Conservation (phyloP, 1,284 basidiomycete species). For the Cutaneotrichosporon sp. region DNA sequence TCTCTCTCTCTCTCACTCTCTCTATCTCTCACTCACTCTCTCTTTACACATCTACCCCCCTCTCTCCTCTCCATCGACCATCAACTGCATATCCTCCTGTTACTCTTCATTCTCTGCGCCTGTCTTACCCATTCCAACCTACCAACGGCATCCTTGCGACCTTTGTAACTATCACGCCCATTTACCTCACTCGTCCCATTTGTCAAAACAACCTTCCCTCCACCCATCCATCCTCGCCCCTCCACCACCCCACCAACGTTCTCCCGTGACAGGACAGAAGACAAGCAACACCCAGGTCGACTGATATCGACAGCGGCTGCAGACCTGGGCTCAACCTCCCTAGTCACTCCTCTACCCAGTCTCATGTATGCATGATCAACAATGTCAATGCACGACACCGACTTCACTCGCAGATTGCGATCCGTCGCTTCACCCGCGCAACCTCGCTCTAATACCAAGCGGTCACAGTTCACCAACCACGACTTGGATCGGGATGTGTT, state of each 20-base stretch:
- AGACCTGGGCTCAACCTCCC: constrained; percentile 1
- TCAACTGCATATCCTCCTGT: not conserved
- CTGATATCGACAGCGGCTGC: not conserved
- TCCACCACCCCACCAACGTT: not conserved
- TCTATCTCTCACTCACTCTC: not conserved
- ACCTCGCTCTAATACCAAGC: constrained; percentile 16
- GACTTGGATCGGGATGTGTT: constrained; percentile 37
- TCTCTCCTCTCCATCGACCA: not conserved
- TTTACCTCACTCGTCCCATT: not conserved
- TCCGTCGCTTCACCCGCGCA: constrained; percentile 26
- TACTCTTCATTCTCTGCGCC: not conserved
- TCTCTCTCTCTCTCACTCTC: not conserved
- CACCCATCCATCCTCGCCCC: not conserved
- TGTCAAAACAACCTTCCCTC: constrained; percentile 6
- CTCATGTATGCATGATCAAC: constrained; percentile 12
- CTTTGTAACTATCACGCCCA: not conserved
- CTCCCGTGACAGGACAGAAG: not conserved
- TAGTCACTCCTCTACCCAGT: not conserved
- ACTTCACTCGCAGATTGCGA: constrained; percentile 41
- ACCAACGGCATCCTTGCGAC: not conserved
- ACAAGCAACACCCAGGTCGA: not conserved
- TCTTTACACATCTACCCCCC: too few relatives aligned
- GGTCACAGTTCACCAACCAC: not conserved
- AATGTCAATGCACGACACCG: constrained; percentile 40
- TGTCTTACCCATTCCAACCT: not conserved